phyloP scores from a whole-genome alignment of 2,329 filamentous ascomycete genomes.

The Pseudogymnoascus sp. region DNA sequence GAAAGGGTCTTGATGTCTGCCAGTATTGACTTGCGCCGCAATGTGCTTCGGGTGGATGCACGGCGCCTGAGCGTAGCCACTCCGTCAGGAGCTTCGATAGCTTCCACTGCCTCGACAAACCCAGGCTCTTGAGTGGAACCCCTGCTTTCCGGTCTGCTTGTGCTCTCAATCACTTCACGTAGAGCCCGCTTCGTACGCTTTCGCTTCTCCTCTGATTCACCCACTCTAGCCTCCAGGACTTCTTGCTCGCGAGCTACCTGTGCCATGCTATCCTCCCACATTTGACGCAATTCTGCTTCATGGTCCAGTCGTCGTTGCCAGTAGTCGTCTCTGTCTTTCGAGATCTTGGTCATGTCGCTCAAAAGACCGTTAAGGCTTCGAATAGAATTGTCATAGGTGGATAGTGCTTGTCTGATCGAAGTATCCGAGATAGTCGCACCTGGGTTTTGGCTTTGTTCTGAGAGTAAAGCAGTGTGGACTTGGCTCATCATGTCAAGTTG shows the following conservation, averaged over 20 bases:
- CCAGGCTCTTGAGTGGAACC: conserved; percentile 9
- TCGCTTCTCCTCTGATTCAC: conserved; percentile 82
- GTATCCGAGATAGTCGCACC: conserved; percentile 66
- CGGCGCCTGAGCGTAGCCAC: conserved; percentile 32
- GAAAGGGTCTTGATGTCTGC: conserved; percentile 67
- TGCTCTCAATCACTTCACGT: conserved; percentile 66
- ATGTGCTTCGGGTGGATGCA: conserved; percentile 35
- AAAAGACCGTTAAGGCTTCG: conserved; percentile 78
- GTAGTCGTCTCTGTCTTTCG: conserved; percentile 86
- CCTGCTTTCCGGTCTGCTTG: conserved; percentile 22
- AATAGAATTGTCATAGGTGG: conserved; percentile 83
- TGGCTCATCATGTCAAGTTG: conserved; percentile 85
- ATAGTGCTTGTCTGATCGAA: conserved; percentile 65
- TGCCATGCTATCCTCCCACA: conserved; percentile 99
- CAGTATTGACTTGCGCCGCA: conserved; percentile 56
- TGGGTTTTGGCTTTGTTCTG: conserved; percentile 63
- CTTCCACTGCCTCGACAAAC: conserved; percentile 16
- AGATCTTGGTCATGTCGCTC: conserved; percentile 82
- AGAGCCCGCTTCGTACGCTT: conserved; percentile 84
- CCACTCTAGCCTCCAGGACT: conserved; percentile 76
- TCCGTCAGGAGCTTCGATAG: conserved; percentile 30
- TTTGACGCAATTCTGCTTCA: conserved; percentile 80
- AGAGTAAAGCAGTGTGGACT: conserved; percentile 73
- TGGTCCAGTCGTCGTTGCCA: conserved; percentile 94
- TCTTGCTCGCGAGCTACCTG: conserved; percentile 93